Evolutionary conservation across 331 rosid genomes (phyloP).

Genomic region (Dryas integrifolia): DNA sequence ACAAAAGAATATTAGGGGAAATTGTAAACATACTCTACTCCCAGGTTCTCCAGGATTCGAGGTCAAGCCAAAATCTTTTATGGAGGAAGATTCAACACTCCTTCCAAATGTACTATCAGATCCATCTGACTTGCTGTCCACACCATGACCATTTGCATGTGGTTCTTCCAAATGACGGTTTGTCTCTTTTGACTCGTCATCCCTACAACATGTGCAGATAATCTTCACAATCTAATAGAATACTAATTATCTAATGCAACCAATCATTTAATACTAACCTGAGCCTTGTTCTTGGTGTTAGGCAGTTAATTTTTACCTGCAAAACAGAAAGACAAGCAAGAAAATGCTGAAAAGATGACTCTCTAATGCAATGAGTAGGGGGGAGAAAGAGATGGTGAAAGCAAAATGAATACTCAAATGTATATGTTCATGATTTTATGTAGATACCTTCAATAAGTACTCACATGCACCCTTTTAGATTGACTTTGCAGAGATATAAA

Average conservation of each 20-base stretch:
- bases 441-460: background rate
- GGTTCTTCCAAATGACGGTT: constrained; percentile 17
- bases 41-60: constrained; percentile 44
- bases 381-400: background rate
- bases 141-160: constrained; percentile 28
- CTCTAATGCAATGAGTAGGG: constrained; percentile 2
- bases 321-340: constrained; percentile 22
- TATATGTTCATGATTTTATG: background rate
- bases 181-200: constrained; percentile 34
- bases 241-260: background rate
- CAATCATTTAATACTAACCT: constrained; percentile 29
- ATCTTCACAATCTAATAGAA: constrained; percentile 18
- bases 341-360: constrained; percentile 1
- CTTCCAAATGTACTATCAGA: constrained; percentile 29
- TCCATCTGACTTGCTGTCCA: constrained; percentile 38
- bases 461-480: background rate
- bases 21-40: constrained; percentile 40
- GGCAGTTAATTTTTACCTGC: constrained; percentile 54
- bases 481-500: background rate
- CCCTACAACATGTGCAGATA: constrained; percentile 30
- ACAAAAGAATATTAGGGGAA: background rate
- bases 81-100: constrained; percentile 42
- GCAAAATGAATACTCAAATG: background rate
- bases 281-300: constrained; percentile 34
- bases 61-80: constrained; percentile 42